Conservation (phyloP, 2,329 filamentous ascomycete species). For the Fusarium veterinarium region DNA sequence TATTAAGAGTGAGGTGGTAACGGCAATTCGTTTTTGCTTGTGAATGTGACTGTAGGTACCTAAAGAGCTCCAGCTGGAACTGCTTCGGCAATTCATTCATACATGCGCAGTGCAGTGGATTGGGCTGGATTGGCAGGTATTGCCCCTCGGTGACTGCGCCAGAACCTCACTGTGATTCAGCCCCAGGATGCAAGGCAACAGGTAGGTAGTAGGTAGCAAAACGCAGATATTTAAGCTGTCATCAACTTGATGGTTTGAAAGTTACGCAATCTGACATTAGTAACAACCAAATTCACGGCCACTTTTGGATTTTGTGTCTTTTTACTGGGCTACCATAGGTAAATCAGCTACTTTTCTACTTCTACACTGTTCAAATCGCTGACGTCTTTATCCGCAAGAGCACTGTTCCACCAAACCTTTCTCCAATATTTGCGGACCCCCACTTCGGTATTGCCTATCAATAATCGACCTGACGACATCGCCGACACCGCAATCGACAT, state of each 20-base stretch:
- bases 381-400: constrained; percentile 34
- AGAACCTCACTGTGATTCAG: constrained; percentile 21
- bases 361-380: constrained; percentile 21
- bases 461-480: constrained; percentile 41
- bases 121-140: neutral
- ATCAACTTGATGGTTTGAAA: constrained; percentile 6
- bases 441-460: constrained; percentile 25
- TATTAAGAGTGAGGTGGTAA: neutral
- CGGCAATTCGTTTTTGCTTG: neutral
- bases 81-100: neutral
- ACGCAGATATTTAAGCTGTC: constrained; percentile 10
- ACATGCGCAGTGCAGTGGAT: constrained; percentile 1
- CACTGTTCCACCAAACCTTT: constrained; percentile 37
- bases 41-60: neutral
- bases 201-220: neutral
- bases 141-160: neutral
- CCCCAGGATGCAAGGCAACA: constrained; percentile 39
- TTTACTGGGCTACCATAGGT: neutral
- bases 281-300: neutral
- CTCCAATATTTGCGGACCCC: constrained; percentile 36
- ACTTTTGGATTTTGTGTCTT: neutral
- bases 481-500: constrained; percentile 31
- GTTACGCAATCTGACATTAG: constrained; percentile 1
- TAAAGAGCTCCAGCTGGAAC: neutral
- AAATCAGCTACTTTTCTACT: neutral